Percentiles rank a stretch among this genome's conserved stretches.
These are phyloP conservation scores for Leucosporidium creatinivorum DNA, from an alignment of 768 basidiomycete species.

Conservation along the genomic window DNA sequence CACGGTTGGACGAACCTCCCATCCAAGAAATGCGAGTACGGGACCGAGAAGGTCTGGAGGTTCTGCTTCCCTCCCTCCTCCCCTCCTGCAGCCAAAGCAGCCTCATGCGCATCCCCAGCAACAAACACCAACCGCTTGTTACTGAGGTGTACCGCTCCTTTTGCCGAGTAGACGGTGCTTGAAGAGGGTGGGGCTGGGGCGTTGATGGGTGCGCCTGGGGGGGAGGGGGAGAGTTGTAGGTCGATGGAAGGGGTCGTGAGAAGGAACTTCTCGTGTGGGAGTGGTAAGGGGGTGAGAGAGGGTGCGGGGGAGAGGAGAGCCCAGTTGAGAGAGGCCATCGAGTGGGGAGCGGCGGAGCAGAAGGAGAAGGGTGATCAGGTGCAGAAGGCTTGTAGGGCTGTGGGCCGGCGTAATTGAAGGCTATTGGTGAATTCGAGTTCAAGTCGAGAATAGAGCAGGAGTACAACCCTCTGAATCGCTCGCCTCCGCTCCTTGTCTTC, in stretches of 20 bases:
- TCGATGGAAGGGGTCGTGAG: not conserved
- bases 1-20: slow-evolving; percentile 27
- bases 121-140: slow-evolving; percentile 28
- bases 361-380: not conserved
- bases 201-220: not conserved
- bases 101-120: not conserved
- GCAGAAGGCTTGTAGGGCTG: not conserved
- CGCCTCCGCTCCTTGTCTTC: too few species aligned
- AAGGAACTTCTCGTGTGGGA: slow-evolving; percentile 21
- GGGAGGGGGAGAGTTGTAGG: slow-evolving; percentile 9
- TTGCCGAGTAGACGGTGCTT: not conserved
- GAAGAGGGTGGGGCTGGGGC: not conserved
- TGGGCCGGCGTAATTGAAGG: too few species aligned
- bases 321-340: slow-evolving; percentile 24
- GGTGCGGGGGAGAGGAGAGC: slow-evolving; percentile 1
- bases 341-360: not conserved
- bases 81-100: not conserved
- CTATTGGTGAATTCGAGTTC: too few species aligned
- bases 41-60: slow-evolving; percentile 13
- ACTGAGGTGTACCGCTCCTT: slow-evolving; percentile 7
- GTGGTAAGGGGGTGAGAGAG: slow-evolving; percentile 2
- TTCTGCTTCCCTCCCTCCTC: not conserved
- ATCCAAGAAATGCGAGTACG: slow-evolving; percentile 16
- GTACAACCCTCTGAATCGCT: too few species aligned
- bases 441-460: too few species aligned